These are phyloP conservation scores for Leishmania tropica DNA, from an alignment of 208 protist genomes.

Conservation along the genomic window DNA sequence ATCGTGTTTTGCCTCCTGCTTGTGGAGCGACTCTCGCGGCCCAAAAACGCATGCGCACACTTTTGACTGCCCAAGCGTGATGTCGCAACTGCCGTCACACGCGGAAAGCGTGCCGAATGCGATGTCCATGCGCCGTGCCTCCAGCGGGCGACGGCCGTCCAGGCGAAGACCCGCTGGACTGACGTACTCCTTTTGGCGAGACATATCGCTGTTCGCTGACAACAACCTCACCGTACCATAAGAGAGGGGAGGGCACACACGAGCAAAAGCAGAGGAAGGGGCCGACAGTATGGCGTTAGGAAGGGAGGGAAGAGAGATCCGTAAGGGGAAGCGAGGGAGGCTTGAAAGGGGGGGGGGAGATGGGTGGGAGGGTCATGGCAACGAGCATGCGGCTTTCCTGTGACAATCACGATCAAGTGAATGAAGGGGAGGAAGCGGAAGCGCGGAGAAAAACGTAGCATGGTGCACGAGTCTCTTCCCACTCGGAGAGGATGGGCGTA, in stretches of 20 bases:
- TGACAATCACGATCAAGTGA: neutral
- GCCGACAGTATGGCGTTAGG: neutral
- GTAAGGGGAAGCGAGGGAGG: neutral
- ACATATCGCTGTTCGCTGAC: constrained; percentile 1
- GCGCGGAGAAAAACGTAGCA: neutral
- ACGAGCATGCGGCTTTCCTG: neutral
- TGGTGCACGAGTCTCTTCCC: neutral
- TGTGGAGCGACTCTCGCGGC: constrained; percentile 60
- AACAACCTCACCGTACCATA: neutral
- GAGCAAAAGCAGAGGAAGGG: neutral
- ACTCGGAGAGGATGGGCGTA: neutral
- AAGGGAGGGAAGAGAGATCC: neutral
- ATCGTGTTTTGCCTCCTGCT: constrained; percentile 61
- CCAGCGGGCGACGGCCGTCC: constrained; percentile 75
- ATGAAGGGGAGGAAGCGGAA: neutral
- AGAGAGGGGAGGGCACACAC: neutral
- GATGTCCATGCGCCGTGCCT: constrained; percentile 59
- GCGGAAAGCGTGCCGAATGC: constrained; percentile 69
- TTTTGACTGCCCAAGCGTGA: constrained; percentile 53
- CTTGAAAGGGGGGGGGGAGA: neutral
- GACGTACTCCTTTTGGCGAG: constrained; percentile 83
- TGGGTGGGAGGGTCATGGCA: neutral
- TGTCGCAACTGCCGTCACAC: constrained; percentile 79
- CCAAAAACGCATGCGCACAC: constrained; percentile 80
- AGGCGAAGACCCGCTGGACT: constrained; percentile 79